phyloP scores from a whole-genome alignment of 176 grass and related monocot species.

The Juncus inflexus region DNA sequence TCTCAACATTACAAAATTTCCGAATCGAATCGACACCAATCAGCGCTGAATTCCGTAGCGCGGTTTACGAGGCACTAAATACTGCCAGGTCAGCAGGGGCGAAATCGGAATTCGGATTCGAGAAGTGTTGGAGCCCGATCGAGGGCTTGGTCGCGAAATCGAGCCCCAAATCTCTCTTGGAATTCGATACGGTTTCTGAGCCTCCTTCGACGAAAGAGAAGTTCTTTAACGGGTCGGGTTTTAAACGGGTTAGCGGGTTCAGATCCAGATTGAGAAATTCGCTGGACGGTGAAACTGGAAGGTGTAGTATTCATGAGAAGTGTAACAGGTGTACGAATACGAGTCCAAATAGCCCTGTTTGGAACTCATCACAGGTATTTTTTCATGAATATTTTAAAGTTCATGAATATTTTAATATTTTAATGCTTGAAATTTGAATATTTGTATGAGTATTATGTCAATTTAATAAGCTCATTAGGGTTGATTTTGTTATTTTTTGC shows the following conservation, averaged over 20 bases:
- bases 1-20: constrained; percentile 38
- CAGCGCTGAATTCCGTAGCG: constrained; percentile 17
- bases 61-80: constrained; percentile 40
- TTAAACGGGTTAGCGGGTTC: constrained; percentile 4
- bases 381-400: too few relatives aligned
- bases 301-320: constrained; percentile 4
- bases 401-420: too few relatives aligned
- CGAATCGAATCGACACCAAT: constrained; percentile 13
- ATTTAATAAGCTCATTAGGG: too few relatives aligned
- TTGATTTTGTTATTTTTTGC: too few relatives aligned
- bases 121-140: constrained; percentile 29
- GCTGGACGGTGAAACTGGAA: neutral
- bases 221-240: neutral
- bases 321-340: constrained; percentile 11
- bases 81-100: constrained; percentile 33
- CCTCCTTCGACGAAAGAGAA: neutral
- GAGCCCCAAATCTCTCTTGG: constrained; percentile 26
- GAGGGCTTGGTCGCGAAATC: constrained; percentile 4
- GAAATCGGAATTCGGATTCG: constrained; percentile 16
- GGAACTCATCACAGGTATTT: too few relatives aligned
- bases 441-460: too few relatives aligned
- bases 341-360: neutral
- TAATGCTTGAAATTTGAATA: too few relatives aligned
- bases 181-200: constrained; percentile 32
- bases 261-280: neutral